Evolutionary conservation across 208 protist species (phyloP), one percentile per base, ranked within the genome.

Genomic region (Trypanosoma rangeli): DNA sequence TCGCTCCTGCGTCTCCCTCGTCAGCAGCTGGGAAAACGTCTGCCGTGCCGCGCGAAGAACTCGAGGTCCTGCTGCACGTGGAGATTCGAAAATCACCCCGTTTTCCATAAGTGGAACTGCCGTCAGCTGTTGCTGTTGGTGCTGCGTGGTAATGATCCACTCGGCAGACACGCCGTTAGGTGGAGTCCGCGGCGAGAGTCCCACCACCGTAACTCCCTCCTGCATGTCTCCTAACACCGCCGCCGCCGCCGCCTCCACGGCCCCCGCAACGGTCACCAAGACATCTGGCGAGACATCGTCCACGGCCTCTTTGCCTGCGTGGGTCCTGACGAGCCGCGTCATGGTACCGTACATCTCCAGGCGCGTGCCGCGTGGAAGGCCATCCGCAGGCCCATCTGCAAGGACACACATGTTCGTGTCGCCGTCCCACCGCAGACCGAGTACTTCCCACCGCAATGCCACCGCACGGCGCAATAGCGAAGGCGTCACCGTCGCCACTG

Each of bases 361-460:
- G 7, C 88, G 78, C 72, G 86, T 84, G 0, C 85, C 85, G 18
- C 77, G 63, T 16, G 77, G 82, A 16, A 94, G 77, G 0, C 88
- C 88, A 49, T 94, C 88, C 56, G 73, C 69, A 46, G 78, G 78
- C 0, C 85, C 88, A 31, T 88, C 86, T 24, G 88, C 88, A 2
- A 92, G 56, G 7, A 85, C 80, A 64, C 78, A 94, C 31, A 86
- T 81, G 76, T 94, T 94, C 20, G 88, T 91, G 5, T 74, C 68
- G 37, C 80, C 79, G 33, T 65, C 53, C 26, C 37, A 67, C 7
- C 53, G 49, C 37, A 73, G 39, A 18, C 22, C 44, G 15, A 73
- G 53, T n/a, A 73, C n/a, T 20, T 24, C 44, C 49, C 60, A 73
- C 7, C 68, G 68, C n/a, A 73, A 29, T 24, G 50, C 18, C 12